Percentiles rank a stretch among this genome's conserved stretches.
Evolutionary conservation across 495 filamentous ascomycete species (phyloP).

Genomic region (Chaetomium tenue): DNA sequence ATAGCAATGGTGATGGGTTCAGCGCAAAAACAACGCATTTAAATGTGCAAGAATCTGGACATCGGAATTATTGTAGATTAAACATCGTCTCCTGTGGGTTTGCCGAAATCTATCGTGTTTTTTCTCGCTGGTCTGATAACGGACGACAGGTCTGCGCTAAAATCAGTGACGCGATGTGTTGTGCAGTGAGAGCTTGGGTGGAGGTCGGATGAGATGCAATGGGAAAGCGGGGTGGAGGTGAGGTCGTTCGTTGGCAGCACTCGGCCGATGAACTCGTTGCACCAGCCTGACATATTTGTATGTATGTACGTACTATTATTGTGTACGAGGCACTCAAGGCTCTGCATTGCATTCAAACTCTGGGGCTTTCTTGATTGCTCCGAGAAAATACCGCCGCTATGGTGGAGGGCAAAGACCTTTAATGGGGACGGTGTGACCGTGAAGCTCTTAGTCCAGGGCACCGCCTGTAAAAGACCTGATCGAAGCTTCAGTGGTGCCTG

Average conservation of each 20-base stretch:
- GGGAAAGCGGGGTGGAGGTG: slow-evolving; percentile 7
- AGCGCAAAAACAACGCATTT: background rate
- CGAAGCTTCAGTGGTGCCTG: background rate
- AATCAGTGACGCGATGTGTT: slow-evolving; percentile 19
- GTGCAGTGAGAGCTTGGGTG: slow-evolving; percentile 14
- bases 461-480: background rate
- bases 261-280: background rate
- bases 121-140: slow-evolving; percentile 15
- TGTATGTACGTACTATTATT: background rate
- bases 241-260: background rate
- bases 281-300: background rate
- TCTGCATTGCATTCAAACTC: background rate
- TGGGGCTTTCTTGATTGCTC: too few relatives aligned
- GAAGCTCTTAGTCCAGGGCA: background rate
- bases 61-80: background rate
- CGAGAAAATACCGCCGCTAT: too few relatives aligned
- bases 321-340: background rate
- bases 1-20: background rate
- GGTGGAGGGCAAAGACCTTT: background rate
- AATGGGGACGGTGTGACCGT: background rate
- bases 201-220: background rate
- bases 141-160: slow-evolving; percentile 16
- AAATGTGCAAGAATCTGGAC: background rate
- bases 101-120: background rate
- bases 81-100: background rate